Percentiles rank a stretch among this genome's conserved stretches.
These are phyloP conservation scores for Epichloe hybrida DNA, from an alignment of 2,329 filamentous ascomycete genomes.

Conservation along the genomic window DNA sequence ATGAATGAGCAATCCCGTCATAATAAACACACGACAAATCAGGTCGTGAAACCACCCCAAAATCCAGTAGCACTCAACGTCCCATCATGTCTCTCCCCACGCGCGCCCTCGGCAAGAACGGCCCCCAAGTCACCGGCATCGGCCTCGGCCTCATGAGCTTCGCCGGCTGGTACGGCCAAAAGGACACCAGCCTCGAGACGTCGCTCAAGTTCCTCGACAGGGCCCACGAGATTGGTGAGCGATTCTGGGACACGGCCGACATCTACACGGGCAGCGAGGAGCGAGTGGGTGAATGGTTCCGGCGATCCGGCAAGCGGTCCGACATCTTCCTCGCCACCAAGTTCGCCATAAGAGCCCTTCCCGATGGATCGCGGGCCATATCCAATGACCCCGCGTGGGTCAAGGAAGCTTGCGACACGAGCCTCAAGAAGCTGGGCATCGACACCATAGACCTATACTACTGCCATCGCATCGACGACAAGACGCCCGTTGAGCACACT, in stretches of 20 bases:
- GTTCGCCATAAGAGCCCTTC: slow-evolving; percentile 14
- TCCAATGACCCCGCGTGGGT: slow-evolving; percentile 10
- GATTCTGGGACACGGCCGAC: slow-evolving; percentile 37
- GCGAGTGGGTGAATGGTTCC: slow-evolving; percentile 37
- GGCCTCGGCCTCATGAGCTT: slow-evolving; percentile 43
- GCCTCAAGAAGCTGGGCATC: slow-evolving; percentile 33
- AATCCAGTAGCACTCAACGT: no score
- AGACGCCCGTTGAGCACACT: slow-evolving; percentile 35
- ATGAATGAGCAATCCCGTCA: no score
- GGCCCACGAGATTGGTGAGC: slow-evolving; percentile 34
- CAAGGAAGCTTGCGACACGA: slow-evolving; percentile 13
- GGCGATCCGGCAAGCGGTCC: slow-evolving; percentile 29
- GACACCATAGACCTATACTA: slow-evolving; percentile 43
- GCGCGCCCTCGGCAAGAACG: slow-evolving; percentile 32
- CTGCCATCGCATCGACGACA: slow-evolving; percentile 34
- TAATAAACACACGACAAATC: no score
- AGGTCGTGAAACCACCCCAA: no score
- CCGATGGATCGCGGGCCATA: background rate
- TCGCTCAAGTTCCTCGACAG: slow-evolving; percentile 34
- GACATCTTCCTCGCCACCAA: slow-evolving; percentile 37
- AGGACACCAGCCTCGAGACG: slow-evolving; percentile 31
- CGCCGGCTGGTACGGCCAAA: slow-evolving; percentile 25
- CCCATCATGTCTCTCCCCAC: slow-evolving; percentile 4
- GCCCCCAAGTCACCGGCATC: slow-evolving; percentile 34
- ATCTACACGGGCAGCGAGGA: slow-evolving; percentile 34